Evolutionary conservation across 208 protist genomes (phyloP).

Genomic region (Leishmania guyanensis): DNA sequence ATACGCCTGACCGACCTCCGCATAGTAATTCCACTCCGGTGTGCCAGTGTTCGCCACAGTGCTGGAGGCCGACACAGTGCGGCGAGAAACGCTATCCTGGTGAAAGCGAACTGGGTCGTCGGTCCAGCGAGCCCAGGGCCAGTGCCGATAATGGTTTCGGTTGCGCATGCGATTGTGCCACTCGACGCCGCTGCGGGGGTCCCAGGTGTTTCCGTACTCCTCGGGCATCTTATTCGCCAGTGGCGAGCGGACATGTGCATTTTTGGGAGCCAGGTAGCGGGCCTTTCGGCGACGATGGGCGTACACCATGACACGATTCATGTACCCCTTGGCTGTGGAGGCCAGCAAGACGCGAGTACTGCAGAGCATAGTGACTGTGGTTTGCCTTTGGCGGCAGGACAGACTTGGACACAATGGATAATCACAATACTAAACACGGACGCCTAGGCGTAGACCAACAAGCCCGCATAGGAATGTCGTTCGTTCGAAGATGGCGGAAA

Average conservation of each 20-base stretch:
- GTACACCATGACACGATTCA: constrained; percentile 87
- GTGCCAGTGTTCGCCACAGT: constrained; percentile 48
- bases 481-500: not conserved
- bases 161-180: constrained; percentile 77
- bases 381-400: not conserved
- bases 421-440: not conserved
- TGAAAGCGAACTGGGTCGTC: constrained; percentile 80
- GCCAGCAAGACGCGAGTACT: constrained; percentile 29
- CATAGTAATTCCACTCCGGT: constrained; percentile 82
- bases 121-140: constrained; percentile 74
- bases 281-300: constrained; percentile 69
- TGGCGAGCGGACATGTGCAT: constrained; percentile 51
- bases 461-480: not conserved
- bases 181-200: constrained; percentile 70
- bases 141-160: constrained; percentile 72
- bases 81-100: constrained; percentile 40
- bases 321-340: constrained; percentile 57
- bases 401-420: not conserved
- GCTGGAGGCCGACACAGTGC: constrained; percentile 48
- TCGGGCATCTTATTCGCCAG: constrained; percentile 72
- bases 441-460: not conserved
- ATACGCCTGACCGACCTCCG: constrained; percentile 72
- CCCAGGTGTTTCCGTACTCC: constrained; percentile 81
- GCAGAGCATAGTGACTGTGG: constrained; percentile 28
- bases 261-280: constrained; percentile 57